Evolutionary conservation across 768 basidiomycete species (phyloP).

Genomic region (Rhodocollybia butyracea): DNA sequence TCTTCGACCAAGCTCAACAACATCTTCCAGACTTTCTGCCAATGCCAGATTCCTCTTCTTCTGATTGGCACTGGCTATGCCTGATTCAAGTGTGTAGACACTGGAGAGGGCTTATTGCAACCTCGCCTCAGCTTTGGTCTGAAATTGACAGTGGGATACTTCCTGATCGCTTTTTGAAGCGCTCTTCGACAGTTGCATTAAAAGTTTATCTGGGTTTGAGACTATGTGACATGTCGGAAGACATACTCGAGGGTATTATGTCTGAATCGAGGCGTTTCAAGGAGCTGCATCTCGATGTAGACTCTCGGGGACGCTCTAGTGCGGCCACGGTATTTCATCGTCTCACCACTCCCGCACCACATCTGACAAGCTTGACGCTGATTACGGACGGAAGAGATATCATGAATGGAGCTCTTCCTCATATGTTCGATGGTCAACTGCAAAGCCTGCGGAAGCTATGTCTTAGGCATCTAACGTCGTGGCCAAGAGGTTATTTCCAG

Average conservation of each 20-base stretch:
- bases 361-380: constrained; percentile 6
- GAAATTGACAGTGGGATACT: constrained; percentile 4
- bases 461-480: constrained; percentile 9
- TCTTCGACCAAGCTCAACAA: constrained; percentile 8
- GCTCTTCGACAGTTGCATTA: constrained; percentile 2
- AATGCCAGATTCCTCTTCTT: neutral
- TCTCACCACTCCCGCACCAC: constrained; percentile 7
- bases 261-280: constrained; percentile 3
- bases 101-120: constrained; percentile 11
- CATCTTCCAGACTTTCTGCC: constrained; percentile 11
- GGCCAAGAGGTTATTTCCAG: constrained; percentile 9
- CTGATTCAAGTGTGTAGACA: constrained; percentile 12
- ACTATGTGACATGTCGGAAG: neutral
- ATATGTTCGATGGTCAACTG: constrained; percentile 8
- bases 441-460: constrained; percentile 5
- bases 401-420: constrained; percentile 2
- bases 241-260: neutral
- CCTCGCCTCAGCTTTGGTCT: constrained; percentile 8
- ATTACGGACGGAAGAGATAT: constrained; percentile 3
- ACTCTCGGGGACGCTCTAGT: neutral
- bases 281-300: constrained; percentile 7
- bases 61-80: constrained; percentile 5
- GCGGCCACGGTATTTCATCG: neutral
- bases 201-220: constrained; percentile 5
- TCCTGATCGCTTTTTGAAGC: constrained; percentile 7